Conservation (phyloP, 306 rosid species). For the Hippophae tibetana region DNA sequence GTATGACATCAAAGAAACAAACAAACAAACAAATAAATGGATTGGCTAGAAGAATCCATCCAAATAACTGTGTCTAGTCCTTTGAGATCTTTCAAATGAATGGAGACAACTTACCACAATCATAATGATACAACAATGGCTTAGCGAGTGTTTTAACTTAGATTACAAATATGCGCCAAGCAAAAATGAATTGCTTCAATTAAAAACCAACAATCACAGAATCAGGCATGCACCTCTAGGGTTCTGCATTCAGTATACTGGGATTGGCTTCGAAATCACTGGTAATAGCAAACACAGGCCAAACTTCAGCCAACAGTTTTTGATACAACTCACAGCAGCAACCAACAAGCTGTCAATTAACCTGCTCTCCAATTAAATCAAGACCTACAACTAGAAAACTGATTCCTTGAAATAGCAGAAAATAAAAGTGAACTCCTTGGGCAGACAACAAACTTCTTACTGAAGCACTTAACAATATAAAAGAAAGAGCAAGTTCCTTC, state of each 20-base stretch:
- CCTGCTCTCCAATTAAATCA: slow-evolving; percentile 95
- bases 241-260: slow-evolving; percentile 14
- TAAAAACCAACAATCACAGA: slow-evolving; percentile 26
- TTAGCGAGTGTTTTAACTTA: slow-evolving; percentile 21
- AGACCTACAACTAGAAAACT: slow-evolving; percentile 91
- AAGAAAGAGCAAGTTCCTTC: slow-evolving; percentile 88
- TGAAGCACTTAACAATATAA: slow-evolving; percentile 76
- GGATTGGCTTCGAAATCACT: slow-evolving; percentile 3
- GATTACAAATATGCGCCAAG: slow-evolving; percentile 28
- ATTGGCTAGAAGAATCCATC: slow-evolving; percentile 12
- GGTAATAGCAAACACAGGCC: neutral
- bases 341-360: slow-evolving; percentile 33
- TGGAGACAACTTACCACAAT: slow-evolving; percentile 21
- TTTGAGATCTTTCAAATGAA: slow-evolving; percentile 18
- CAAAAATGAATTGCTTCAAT: slow-evolving; percentile 28
- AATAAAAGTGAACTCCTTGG: slow-evolving; percentile 97
- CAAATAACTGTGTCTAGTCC: slow-evolving; percentile 5
- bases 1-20: slow-evolving; percentile 16
- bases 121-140: slow-evolving; percentile 28
- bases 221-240: slow-evolving; percentile 16
- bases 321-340: slow-evolving; percentile 10
- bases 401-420: slow-evolving; percentile 87
- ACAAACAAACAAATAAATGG: slow-evolving; percentile 10
- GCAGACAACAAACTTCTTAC: slow-evolving; percentile 91
- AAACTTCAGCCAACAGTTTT: slow-evolving; percentile 18